phyloP scores from a whole-genome alignment of 768 basidiomycete species.

The Russula sp. region DNA sequence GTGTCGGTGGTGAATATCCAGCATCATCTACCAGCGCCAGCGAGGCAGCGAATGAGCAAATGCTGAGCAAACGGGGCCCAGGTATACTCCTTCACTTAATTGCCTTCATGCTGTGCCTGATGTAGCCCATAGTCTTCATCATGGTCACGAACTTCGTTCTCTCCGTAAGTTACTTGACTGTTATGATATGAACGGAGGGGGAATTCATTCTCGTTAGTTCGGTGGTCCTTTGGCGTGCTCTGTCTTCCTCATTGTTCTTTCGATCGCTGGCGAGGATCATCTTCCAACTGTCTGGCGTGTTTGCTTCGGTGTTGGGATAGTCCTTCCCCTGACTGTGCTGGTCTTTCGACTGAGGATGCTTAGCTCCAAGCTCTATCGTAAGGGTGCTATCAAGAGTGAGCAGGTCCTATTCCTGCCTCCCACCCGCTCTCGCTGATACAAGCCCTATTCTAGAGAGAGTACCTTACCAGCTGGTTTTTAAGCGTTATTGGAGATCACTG shows the following conservation, averaged over 20 bases:
- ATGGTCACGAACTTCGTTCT: slow-evolving; percentile 73
- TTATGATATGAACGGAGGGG: not conserved
- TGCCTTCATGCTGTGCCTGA: not conserved
- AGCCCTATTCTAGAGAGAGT: slow-evolving; percentile 37
- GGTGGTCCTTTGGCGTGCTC: slow-evolving; percentile 62
- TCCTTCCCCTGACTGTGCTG: slow-evolving; percentile 62
- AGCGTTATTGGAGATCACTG: slow-evolving; percentile 60
- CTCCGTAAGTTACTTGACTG: slow-evolving; percentile 36
- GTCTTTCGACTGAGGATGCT: slow-evolving; percentile 70
- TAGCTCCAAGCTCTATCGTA: slow-evolving; percentile 55
- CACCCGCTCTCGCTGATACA: not conserved
- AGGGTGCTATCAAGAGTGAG: slow-evolving; percentile 60
- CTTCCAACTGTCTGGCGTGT: slow-evolving; percentile 63
- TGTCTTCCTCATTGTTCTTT: slow-evolving; percentile 62
- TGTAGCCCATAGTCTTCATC: slow-evolving; percentile 47
- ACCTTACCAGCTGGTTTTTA: slow-evolving; percentile 55
- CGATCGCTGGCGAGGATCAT: slow-evolving; percentile 57
- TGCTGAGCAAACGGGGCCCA: slow-evolving; percentile 53
- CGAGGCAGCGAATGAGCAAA: slow-evolving; percentile 70
- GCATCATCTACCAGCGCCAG: slow-evolving; percentile 63
- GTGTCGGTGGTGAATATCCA: slow-evolving; percentile 76
- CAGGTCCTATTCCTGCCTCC: not conserved
- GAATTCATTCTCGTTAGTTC: slow-evolving; percentile 36
- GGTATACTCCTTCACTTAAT: slow-evolving; percentile 31
- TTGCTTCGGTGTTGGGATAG: slow-evolving; percentile 56